phyloP scores from a whole-genome alignment of 306 rosid genomes.

The Glycyrrhiza uralensis region DNA sequence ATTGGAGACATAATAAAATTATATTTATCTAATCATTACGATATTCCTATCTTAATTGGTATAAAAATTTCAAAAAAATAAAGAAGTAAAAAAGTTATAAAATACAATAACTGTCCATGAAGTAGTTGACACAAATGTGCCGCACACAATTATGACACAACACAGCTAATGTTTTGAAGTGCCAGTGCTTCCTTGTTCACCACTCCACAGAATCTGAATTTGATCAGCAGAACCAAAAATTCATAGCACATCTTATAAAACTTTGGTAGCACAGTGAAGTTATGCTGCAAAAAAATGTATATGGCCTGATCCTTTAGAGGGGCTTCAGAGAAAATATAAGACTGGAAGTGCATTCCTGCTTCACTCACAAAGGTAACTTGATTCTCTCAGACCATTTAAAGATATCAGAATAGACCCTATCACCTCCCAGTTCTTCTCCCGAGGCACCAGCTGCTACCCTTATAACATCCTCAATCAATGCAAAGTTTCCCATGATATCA shows the following conservation, averaged over 20 bases:
- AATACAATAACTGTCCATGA: neutral
- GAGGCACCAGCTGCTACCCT: conserved; percentile 76
- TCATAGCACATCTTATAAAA: neutral
- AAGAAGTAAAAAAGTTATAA: neutral
- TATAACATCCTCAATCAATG: conserved; percentile 70
- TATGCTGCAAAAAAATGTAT: conserved; percentile 13
- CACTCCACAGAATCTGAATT: neutral
- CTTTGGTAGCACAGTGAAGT: conserved; percentile 1
- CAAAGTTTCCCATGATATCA: conserved; percentile 89
- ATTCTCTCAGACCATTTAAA: conserved; percentile 77
- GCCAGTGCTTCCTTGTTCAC: neutral
- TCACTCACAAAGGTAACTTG: conserved; percentile 43
- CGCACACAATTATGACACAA: neutral
- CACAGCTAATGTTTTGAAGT: neutral
- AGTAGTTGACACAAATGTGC: neutral
- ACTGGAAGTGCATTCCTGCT: neutral
- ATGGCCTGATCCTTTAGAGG: neutral
- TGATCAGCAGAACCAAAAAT: conserved; percentile 1
- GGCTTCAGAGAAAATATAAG: neutral
- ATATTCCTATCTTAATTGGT: neutral
- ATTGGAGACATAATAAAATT: neutral
- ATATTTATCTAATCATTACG: neutral
- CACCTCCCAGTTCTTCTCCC: conserved; percentile 79
- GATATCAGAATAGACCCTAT: conserved; percentile 65
- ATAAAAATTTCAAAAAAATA: neutral